Evolutionary conservation across 1,284 basidiomycete genomes (phyloP).

Genomic region (Stygiomarasmius scandens): DNA sequence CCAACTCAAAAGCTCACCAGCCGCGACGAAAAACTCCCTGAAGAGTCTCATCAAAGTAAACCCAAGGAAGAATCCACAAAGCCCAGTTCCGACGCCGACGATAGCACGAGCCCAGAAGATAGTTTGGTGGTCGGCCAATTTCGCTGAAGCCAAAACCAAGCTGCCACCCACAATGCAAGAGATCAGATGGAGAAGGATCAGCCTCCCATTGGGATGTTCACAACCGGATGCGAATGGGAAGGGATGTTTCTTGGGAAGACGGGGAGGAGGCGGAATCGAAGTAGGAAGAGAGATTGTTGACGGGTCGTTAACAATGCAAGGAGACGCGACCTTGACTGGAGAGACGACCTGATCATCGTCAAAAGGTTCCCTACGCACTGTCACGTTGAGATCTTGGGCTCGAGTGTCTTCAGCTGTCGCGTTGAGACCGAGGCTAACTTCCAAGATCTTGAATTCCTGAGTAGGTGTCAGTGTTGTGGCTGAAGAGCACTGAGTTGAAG

Average conservation of each 20-base stretch:
- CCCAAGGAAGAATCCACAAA: conserved; percentile 1
- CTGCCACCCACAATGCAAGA: not conserved
- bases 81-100: not conserved
- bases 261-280: too few relatives aligned
- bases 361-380: not conserved
- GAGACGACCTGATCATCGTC: not conserved
- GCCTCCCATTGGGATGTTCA: not conserved
- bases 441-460: not conserved
- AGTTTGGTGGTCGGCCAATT: not conserved
- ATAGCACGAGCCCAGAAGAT: conserved; percentile 3
- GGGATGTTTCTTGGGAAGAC: too few relatives aligned
- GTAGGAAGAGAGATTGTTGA: too few relatives aligned
- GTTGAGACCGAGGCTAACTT: not conserved
- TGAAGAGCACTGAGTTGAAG: not conserved
- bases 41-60: conserved; percentile 2
- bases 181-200: not conserved
- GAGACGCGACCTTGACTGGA: not conserved
- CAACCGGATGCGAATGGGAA: too few relatives aligned
- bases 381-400: not conserved
- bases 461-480: too few relatives aligned
- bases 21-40: not conserved
- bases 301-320: too few relatives aligned
- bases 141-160: not conserved
- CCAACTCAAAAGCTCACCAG: not conserved
- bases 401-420: not conserved